A percentile compares a stretch with the other conserved stretches of the same genome.
Evolutionary conservation across 257 asterid species (phyloP).

Genomic region (Knoxia roxburghii): DNA sequence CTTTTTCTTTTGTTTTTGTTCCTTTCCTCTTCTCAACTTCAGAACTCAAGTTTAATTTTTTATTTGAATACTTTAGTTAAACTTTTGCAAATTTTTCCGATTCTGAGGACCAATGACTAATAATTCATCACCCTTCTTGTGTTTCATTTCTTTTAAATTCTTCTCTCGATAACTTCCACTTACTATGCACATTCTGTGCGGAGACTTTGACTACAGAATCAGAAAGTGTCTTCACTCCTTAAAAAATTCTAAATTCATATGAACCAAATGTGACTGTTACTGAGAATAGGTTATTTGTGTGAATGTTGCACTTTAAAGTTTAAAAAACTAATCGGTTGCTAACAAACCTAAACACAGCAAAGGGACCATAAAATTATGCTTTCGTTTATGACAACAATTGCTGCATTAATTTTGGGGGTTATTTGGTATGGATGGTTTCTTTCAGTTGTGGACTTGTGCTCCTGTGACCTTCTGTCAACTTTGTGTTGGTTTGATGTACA

Average conservation of each 20-base stretch:
- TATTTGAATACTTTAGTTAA: neutral
- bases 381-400: neutral
- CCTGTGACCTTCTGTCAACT: neutral
- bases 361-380: neutral
- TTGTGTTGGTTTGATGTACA: conserved; percentile 21
- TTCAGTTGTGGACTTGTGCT: neutral
- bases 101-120: neutral
- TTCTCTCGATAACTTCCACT: neutral
- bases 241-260: neutral
- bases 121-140: neutral
- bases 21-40: neutral
- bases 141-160: neutral
- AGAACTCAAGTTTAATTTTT: neutral
- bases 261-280: neutral
- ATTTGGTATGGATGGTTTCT: neutral
- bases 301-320: neutral
- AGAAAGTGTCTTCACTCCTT: neutral
- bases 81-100: neutral
- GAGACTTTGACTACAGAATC: neutral
- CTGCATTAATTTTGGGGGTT: neutral
- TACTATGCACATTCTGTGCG: neutral
- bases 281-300: neutral
- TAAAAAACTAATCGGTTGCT: neutral
- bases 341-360: neutral
- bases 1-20: neutral